phyloP scores from a whole-genome alignment of 495 filamentous ascomycete species.

The Podospora didyma region DNA sequence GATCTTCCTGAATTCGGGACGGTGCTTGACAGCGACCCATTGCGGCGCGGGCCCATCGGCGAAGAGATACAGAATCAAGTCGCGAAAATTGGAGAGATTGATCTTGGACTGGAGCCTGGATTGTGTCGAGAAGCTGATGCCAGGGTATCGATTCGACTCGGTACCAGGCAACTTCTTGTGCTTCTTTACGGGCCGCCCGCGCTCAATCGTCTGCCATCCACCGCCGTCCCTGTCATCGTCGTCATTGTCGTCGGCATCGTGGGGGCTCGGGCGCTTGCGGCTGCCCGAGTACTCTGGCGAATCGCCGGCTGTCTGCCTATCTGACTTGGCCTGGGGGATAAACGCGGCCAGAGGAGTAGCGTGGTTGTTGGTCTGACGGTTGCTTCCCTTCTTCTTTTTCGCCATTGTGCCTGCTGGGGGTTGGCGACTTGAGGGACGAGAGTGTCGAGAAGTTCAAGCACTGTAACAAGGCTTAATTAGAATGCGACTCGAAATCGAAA shows the following conservation, averaged over 20 bases:
- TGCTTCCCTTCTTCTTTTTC: too few species aligned
- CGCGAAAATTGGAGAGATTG: conserved; percentile 74
- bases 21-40: conserved; percentile 79
- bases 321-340: too few species aligned
- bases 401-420: too few species aligned
- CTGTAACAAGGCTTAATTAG: too few species aligned
- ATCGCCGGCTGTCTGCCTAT: not conserved
- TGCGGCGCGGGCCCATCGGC: conserved; percentile 79
- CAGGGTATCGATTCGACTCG: conserved; percentile 63
- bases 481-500: too few species aligned
- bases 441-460: too few species aligned
- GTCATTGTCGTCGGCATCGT: conserved; percentile 36
- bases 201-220: conserved; percentile 50
- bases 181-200: conserved; percentile 46
- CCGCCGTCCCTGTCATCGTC: conserved; percentile 39
- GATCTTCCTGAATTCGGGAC: conserved; percentile 71
- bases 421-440: too few species aligned
- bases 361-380: too few species aligned
- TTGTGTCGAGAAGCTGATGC: conserved; percentile 62
- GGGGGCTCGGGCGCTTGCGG: conserved; percentile 38
- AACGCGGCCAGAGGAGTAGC: too few species aligned
- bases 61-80: conserved; percentile 80
- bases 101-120: conserved; percentile 68
- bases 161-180: conserved; percentile 54
- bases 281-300: conserved; percentile 19